Base-by-base conservation (phyloP, 1,139 yeast species). In the Pichia sp. region DNA sequence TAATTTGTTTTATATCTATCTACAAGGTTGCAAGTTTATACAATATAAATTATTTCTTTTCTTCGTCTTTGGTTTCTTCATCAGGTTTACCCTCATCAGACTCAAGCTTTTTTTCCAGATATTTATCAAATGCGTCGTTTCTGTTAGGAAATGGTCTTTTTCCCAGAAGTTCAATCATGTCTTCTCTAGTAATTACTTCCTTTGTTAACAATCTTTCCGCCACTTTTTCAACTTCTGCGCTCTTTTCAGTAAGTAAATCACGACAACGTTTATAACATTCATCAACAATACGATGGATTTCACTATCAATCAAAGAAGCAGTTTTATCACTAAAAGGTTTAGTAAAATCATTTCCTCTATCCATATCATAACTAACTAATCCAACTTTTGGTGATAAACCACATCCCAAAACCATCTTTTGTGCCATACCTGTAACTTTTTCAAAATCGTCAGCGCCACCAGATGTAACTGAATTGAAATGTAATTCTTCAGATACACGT, bases 401-500 rank as follows among this genome's bases (percentile, higher is more conserved):
- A 56, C 86, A 78, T 55, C 83, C 76, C 37, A 90, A 78, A 30
- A 92, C 97, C 97, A 92, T 92, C 25, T 87, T 78, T 49, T 82
- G 84, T 6, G 98, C 98, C 78, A 92, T 87, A 52, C 78, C 78
- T 1, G 97, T 92, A n/a, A 92, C 96, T 65, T 92, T 90, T 62
- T 89, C 87, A 71, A 92, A 92, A 63, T 92, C 98, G 62, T 92
- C 97, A 43, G 87, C 81, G 0, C 96, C 98, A 52, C 98, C 98
- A 46, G 95, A 82, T 4, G 97, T 90, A 22, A 92, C 97, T 4
- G 90, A 79, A 37, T 78, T 76, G 63, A 92, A 92, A 63, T 90
- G 89, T 39, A 92, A 66, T 66, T 92, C 97, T 66, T 92, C 98
- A 37, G 95, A 82, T 3, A 92, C 97, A 57, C 98, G 77, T 6